These are phyloP conservation scores for Aphanomyces cochlioides DNA, from an alignment of 352 stramenopile species.

Conservation along the genomic window DNA sequence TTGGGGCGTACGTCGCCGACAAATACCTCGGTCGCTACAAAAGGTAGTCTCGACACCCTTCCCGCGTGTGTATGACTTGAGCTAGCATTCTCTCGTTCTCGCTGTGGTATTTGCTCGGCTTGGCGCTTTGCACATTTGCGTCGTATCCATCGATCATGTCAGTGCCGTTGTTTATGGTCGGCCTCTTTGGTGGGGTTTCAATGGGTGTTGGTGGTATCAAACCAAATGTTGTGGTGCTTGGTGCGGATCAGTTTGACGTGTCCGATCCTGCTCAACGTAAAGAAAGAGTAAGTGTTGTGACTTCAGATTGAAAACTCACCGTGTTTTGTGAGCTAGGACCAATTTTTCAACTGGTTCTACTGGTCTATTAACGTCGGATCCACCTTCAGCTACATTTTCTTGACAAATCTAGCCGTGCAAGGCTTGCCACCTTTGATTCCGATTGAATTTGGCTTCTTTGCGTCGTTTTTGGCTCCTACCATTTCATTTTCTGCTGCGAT, in stretches of 20 bases:
- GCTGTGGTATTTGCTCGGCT: constrained; percentile 58
- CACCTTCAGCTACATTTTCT: constrained; percentile 86
- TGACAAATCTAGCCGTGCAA: constrained; percentile 89
- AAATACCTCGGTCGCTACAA: constrained; percentile 70
- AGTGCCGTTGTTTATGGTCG: constrained; percentile 68
- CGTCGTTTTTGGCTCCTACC: constrained; percentile 82
- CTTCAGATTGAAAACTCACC: too few species aligned
- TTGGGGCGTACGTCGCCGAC: constrained; percentile 79
- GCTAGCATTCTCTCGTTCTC: constrained; percentile 70
- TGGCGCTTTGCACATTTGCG: constrained; percentile 67
- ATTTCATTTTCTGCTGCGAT: constrained; percentile 76
- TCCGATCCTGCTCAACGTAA: constrained; percentile 55
- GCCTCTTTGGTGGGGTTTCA: constrained; percentile 74
- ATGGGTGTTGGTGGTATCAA: constrained; percentile 74
- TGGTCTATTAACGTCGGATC: constrained; percentile 91
- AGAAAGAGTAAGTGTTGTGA: constrained; percentile 40
- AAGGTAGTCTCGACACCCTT: constrained; percentile 39
- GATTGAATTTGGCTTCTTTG: constrained; percentile 80
- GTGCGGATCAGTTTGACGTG: constrained; percentile 80
- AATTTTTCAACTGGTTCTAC: constrained; percentile 94
- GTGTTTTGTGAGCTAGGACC: constrained; percentile 42
- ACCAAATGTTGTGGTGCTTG: constrained; percentile 69
- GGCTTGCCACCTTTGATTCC: constrained; percentile 80
- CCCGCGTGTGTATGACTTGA: not conserved
- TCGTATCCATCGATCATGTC: constrained; percentile 55